Evolutionary conservation across 371 early-diverging fungal genomes (phyloP), one percentile per base, ranked within the genome.

Genomic region (Zancudomyces culisetae): DNA sequence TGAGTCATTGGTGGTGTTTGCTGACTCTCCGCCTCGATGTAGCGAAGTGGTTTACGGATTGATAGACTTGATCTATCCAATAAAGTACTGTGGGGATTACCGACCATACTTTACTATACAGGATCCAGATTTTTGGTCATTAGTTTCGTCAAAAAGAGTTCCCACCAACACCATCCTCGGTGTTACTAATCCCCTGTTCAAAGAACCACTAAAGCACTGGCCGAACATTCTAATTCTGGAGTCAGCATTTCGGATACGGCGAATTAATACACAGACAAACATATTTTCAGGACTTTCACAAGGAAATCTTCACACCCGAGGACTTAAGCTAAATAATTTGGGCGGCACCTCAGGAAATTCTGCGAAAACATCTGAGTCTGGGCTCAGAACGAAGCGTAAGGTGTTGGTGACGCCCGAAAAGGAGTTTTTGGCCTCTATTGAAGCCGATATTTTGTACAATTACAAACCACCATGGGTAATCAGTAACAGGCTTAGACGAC

Each of bases 61-160:
- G n/a, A 76, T 92, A 0, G 91, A 92, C 63, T 66, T 94, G 8
- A 86, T 94, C 35, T 87, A 86, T 53, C 97, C 97, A 78, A 85
- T 90, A 43, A 83, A 83, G 20, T 93, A 87, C 63, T 92, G 91
- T 53, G 95, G 94, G 22, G 93, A 93, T 63, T 91, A 78, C 59
- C 78, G 95, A 22, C 95, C 95, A 23, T 97, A 92, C 56, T 86
- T 94, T 54, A 97, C 97, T 0, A 86, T 97, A 45, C 93, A 92
- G 61, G 95, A 93, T 61, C 70, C 87, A 0, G 97, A 97, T 60
- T 84, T 90, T 42, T 56, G 59, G 10, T 63, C 64, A 6, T 52
- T 60, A 22, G 61, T 63, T 18, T 63, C 64, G 30, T 59, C 64
- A 57, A 57, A 70, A 24, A 65, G 76, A 57, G 80, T 87, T n/a